A percentile compares a stretch with the other conserved stretches of the same genome.
These are phyloP conservation scores for Metroxylon sagu DNA, from an alignment of 176 grass and related monocot species.

Conservation along the genomic window DNA sequence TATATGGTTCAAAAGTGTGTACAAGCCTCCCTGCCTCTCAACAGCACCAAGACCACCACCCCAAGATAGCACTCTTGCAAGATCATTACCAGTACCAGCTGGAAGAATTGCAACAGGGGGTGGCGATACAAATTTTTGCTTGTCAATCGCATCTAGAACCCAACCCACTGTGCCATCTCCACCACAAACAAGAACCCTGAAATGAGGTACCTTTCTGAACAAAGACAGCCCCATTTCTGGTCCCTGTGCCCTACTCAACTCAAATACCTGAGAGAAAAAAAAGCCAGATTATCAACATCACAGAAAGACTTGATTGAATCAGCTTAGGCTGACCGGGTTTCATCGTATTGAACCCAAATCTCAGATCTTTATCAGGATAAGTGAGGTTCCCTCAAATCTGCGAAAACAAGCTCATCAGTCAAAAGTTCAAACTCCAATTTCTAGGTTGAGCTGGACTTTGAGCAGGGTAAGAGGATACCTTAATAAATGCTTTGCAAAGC, in stretches of 20 bases:
- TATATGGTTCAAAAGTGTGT: constrained; percentile 50
- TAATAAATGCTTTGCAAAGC: too few relatives aligned
- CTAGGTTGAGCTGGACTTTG: too few relatives aligned
- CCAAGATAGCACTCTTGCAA: constrained; percentile 69
- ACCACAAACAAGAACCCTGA: constrained; percentile 87
- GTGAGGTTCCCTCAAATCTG: too few relatives aligned
- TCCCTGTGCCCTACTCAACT: constrained; percentile 68
- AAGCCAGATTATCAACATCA: constrained; percentile 2
- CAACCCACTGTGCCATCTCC: constrained; percentile 78
- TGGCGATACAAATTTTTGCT: constrained; percentile 65
- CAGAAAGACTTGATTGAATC: not conserved
- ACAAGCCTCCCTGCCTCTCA: constrained; percentile 54
- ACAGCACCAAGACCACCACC: constrained; percentile 64
- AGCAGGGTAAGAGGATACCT: too few relatives aligned
- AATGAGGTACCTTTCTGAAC: constrained; percentile 60
- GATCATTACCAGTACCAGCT: constrained; percentile 84
- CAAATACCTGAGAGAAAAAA: constrained; percentile 46
- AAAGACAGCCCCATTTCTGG: constrained; percentile 64
- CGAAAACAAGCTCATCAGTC: too few relatives aligned
- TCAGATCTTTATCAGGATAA: too few relatives aligned
- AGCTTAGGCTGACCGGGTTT: too few relatives aligned
- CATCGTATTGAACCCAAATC: too few relatives aligned
- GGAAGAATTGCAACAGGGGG: constrained; percentile 80
- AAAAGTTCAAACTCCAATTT: too few relatives aligned
- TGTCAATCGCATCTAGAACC: constrained; percentile 83